Percentiles rank a stretch among this genome's conserved stretches.
Evolutionary conservation across 1,284 basidiomycete species (phyloP).

Genomic region (Peniophora sp.): DNA sequence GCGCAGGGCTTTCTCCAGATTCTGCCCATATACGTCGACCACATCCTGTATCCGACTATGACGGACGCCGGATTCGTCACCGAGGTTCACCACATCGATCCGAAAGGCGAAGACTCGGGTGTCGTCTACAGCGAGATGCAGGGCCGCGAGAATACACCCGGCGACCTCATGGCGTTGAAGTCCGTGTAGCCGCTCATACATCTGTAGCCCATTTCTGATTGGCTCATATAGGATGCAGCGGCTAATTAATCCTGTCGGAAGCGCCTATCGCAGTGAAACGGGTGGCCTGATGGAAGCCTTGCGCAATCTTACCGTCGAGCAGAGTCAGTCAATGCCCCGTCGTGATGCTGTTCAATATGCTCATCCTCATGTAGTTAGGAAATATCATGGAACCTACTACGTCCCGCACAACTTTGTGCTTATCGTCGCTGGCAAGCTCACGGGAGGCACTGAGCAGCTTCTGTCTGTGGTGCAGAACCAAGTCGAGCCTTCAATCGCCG

Average conservation of each 20-base stretch:
- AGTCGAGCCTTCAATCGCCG: conserved; percentile 76
- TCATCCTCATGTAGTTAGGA: conserved; percentile 52
- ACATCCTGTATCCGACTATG: conserved; percentile 94
- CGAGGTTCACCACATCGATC: conserved; percentile 92
- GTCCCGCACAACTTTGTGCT: conserved; percentile 91
- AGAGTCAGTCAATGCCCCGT: conserved; percentile 52
- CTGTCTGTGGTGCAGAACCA: conserved; percentile 74
- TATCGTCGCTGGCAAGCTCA: conserved; percentile 75
- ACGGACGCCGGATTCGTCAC: conserved; percentile 89
- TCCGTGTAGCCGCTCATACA: conserved; percentile 25
- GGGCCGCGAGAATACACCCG: conserved; percentile 88
- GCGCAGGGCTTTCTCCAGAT: conserved; percentile 93
- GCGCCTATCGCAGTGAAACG: conserved; percentile 93
- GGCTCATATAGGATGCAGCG: conserved; percentile 57
- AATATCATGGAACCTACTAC: conserved; percentile 90
- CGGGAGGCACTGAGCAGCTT: conserved; percentile 59
- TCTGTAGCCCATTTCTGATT: conserved; percentile 7
- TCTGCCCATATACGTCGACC: conserved; percentile 93
- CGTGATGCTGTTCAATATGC: not conserved
- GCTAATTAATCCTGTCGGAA: conserved; percentile 72
- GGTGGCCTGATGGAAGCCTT: conserved; percentile 94
- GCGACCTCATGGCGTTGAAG: conserved; percentile 86
- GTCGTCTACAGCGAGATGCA: conserved; percentile 99
- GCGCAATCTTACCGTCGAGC: conserved; percentile 79
- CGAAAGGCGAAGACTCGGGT: conserved; percentile 86